A percentile compares a stretch with the other conserved stretches of the same genome.
Evolutionary conservation across 1,139 yeast species (phyloP).

Genomic region (Martiniozyma asiatica): DNA sequence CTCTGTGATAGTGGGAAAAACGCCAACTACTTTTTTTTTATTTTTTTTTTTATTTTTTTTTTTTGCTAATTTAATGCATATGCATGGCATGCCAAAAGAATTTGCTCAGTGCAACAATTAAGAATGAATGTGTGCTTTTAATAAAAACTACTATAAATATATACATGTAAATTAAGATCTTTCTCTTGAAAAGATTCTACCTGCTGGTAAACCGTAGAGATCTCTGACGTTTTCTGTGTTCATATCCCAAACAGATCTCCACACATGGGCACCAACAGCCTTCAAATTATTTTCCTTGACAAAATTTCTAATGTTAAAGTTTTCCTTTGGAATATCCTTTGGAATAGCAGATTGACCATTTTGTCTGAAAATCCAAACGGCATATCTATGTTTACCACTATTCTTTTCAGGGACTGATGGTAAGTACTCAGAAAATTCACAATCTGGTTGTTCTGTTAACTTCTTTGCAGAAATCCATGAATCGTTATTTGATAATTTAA

Average conservation of each 20-base stretch:
- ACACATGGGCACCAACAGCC: conserved; percentile 84
- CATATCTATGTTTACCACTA: conserved; percentile 68
- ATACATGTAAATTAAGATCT: conserved; percentile 25
- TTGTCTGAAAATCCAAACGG: conserved; percentile 88
- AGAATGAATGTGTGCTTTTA: too few relatives aligned
- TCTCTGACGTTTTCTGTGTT: conserved; percentile 57
- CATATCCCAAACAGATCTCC: conserved; percentile 82
- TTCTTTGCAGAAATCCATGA: conserved; percentile 45
- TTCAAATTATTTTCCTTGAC: conserved; percentile 40
- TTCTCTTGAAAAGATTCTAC: conserved; percentile 59
- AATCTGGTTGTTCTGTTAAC: conserved; percentile 28
- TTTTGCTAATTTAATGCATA: too few relatives aligned
- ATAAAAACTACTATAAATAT: too few relatives aligned
- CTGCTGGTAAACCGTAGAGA: conserved; percentile 59
- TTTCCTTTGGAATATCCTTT: conserved; percentile 25
- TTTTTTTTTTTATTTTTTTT: too few relatives aligned
- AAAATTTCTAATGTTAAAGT: conserved; percentile 65
- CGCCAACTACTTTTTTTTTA: too few relatives aligned
- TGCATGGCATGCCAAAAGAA: too few relatives aligned
- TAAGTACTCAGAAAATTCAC: conserved; percentile 45
- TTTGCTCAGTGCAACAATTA: too few relatives aligned
- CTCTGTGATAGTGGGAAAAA: too few relatives aligned
- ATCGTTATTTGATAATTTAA: conserved; percentile 47
- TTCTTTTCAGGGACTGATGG: conserved; percentile 92
- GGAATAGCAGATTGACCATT: conserved; percentile 16